phyloP scores from a whole-genome alignment of 2,329 filamentous ascomycete genomes.

The Dendrostoma leiphaemia region DNA sequence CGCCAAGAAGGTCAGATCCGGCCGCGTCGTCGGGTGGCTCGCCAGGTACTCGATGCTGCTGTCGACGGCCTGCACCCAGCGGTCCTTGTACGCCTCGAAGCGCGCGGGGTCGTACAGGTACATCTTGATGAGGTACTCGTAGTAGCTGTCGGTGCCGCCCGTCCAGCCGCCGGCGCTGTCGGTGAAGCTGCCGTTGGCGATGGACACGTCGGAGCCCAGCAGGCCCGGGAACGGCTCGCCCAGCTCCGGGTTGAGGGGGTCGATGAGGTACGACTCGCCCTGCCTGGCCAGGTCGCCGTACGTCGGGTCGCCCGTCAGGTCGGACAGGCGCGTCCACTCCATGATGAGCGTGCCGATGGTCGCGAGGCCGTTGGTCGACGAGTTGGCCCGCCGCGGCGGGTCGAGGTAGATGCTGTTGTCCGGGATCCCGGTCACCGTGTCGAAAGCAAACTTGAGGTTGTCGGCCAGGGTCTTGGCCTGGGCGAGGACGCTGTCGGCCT shows the following conservation, averaged over 20 bases:
- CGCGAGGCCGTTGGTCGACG: slow-evolving; percentile 67
- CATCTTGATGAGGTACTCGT: slow-evolving; percentile 92
- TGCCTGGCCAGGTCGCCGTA: slow-evolving; percentile 67
- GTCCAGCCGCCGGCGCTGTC: slow-evolving; percentile 73
- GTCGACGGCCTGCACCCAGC: slow-evolving; percentile 74
- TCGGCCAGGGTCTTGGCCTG: slow-evolving; percentile 71
- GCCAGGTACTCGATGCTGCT: slow-evolving; percentile 71
- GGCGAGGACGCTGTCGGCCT: slow-evolving; percentile 58
- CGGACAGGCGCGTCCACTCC: slow-evolving; percentile 80
- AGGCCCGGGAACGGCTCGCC: slow-evolving; percentile 76
- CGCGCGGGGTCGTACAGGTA: slow-evolving; percentile 70
- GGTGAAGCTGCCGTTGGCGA: slow-evolving; percentile 63
- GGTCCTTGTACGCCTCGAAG: slow-evolving; percentile 66
- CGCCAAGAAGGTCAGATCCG: slow-evolving; percentile 71
- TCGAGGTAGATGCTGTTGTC: slow-evolving; percentile 65
- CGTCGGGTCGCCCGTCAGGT: slow-evolving; percentile 64
- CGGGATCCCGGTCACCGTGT: slow-evolving; percentile 73
- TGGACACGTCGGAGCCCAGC: slow-evolving; percentile 65
- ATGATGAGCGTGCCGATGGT: slow-evolving; percentile 76
- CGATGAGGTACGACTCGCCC: slow-evolving; percentile 68
- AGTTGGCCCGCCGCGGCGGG: slow-evolving; percentile 46
- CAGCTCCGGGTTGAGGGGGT: slow-evolving; percentile 55
- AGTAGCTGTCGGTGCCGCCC: slow-evolving; percentile 76
- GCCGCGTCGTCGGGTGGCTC: slow-evolving; percentile 63
- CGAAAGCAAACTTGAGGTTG: slow-evolving; percentile 72